Evolutionary conservation across 2,329 filamentous ascomycete genomes (phyloP).

Genomic region (Lasiodiplodia theobromae): DNA sequence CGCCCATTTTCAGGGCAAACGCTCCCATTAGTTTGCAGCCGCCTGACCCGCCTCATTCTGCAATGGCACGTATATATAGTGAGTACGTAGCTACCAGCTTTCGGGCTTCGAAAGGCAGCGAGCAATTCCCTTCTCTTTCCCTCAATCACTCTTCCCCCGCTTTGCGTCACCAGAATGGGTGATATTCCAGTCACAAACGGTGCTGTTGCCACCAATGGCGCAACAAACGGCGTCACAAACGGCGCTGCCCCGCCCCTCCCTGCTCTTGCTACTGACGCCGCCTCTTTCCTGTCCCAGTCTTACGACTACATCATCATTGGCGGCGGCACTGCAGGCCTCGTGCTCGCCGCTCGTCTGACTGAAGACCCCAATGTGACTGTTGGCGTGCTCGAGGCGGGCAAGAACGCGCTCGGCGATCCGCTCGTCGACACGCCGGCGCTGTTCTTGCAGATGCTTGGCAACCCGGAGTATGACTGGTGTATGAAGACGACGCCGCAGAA

Average conservation of each 20-base stretch:
- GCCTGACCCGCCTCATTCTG: neutral
- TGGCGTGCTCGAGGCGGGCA: constrained; percentile 34
- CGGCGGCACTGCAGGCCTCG: constrained; percentile 32
- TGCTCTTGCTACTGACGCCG: constrained; percentile 34
- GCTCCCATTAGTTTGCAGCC: neutral
- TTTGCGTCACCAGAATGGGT: neutral
- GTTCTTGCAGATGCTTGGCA: constrained; percentile 20
- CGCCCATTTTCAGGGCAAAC: neutral
- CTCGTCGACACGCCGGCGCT: constrained; percentile 36
- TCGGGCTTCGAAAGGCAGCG: neutral
- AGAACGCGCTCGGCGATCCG: constrained; percentile 37
- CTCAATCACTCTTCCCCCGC: neutral
- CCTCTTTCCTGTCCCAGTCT: neutral
- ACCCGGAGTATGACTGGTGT: constrained; percentile 47
- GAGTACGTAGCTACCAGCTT: neutral
- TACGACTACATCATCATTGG: constrained; percentile 32
- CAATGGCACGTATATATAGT: neutral
- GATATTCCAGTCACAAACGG: neutral
- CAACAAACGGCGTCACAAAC: neutral
- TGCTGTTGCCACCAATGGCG: neutral
- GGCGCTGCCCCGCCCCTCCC: neutral
- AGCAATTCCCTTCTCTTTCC: neutral
- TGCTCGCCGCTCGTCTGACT: constrained; percentile 36
- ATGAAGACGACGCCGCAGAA: constrained; percentile 42
- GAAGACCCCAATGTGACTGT: constrained; percentile 36